These are phyloP conservation scores for Schizochytrium sp. DNA, from an alignment of 108 stramenopile species.

Conservation along the genomic window DNA sequence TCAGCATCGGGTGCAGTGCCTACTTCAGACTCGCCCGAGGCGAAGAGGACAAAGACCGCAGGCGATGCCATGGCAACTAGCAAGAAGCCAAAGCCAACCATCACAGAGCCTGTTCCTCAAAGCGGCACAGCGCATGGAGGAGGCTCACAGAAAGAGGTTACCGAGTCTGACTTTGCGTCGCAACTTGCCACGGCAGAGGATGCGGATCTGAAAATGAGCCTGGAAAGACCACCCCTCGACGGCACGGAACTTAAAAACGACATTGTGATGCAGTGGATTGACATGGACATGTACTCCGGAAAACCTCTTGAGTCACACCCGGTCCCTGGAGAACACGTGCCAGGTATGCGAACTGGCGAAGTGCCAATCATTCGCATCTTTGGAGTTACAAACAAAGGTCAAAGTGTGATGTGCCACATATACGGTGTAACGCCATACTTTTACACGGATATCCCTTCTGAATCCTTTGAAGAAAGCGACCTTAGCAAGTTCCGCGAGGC, in stretches of 20 bases:
- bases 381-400: conserved; percentile 91
- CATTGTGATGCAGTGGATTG: conserved; percentile 88
- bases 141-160: not conserved
- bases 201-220: not conserved
- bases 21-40: not conserved
- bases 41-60: not conserved
- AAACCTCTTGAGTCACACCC: conserved; percentile 82
- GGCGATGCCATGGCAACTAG: not conserved
- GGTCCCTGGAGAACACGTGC: conserved; percentile 71
- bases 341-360: conserved; percentile 72
- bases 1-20: no score
- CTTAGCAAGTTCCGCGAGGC: conserved; percentile 72
- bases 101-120: not conserved
- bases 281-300: conserved; percentile 93
- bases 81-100: not conserved
- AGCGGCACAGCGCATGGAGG: not conserved
- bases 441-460: conserved; percentile 83
- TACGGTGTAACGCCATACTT: conserved; percentile 97
- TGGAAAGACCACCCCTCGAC: not conserved
- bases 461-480: conserved; percentile 76
- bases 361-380: conserved; percentile 94
- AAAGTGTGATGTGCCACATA: conserved; percentile 89
- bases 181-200: not conserved
- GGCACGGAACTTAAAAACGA: conserved; percentile 7
- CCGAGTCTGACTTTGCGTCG: conserved; percentile 2